Conservation (phyloP, 345 rosid genomes). For the Cardamine occulta region DNA sequence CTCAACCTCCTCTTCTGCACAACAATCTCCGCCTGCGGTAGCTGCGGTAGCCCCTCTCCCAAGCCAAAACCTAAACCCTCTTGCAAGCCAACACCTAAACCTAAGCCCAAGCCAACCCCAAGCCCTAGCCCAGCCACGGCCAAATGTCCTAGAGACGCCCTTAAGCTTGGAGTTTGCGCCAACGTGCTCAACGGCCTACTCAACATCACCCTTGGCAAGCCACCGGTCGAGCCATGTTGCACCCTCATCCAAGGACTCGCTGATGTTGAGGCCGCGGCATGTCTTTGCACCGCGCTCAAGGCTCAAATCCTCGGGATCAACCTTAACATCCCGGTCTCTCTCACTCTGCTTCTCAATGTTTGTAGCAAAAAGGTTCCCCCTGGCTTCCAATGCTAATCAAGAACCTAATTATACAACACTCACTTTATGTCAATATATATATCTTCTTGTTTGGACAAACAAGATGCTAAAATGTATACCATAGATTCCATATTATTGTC, state of each 20-base stretch:
- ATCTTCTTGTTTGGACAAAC: slow-evolving; percentile 22
- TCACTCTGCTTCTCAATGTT: slow-evolving; percentile 53
- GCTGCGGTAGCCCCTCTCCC: slow-evolving; percentile 54
- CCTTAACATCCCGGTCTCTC: slow-evolving; percentile 50
- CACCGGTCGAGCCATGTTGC: slow-evolving; percentile 56
- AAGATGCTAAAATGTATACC: not conserved
- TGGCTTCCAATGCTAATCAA: slow-evolving; percentile 52
- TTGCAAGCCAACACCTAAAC: slow-evolving; percentile 40
- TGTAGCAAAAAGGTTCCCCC: slow-evolving; percentile 45
- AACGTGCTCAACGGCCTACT: slow-evolving; percentile 48
- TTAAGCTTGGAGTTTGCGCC: slow-evolving; percentile 54
- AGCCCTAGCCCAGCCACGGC: slow-evolving; percentile 39
- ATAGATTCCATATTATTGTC: not conserved
- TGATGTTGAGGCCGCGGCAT: slow-evolving; percentile 59
- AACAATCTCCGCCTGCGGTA: slow-evolving; percentile 48
- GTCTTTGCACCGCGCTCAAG: slow-evolving; percentile 62
- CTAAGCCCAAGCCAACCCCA: slow-evolving; percentile 44
- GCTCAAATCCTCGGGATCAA: slow-evolving; percentile 55
- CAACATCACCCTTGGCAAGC: slow-evolving; percentile 47
- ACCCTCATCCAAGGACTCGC: slow-evolving; percentile 49
- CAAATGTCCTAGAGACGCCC: slow-evolving; percentile 50
- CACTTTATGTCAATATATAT: slow-evolving; percentile 14
- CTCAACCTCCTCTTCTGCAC: slow-evolving; percentile 59
- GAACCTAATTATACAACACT: slow-evolving; percentile 18
- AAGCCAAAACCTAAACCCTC: slow-evolving; percentile 49